phyloP scores from a whole-genome alignment of 192 early-diverging fungal genomes.

The Coemansia sp. region DNA sequence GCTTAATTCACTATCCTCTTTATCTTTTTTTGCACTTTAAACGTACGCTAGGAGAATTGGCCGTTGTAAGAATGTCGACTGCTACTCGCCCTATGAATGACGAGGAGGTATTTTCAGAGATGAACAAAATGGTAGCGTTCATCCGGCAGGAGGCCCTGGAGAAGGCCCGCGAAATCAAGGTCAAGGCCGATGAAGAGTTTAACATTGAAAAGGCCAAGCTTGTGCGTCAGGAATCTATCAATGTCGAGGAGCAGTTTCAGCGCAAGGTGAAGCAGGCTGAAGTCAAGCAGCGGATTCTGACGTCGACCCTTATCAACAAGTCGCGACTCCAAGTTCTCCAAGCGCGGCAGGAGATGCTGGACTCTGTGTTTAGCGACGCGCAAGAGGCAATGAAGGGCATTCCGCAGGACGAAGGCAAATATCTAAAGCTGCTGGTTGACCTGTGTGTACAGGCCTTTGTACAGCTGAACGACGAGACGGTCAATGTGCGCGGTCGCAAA shows the following conservation, averaged over 20 bases:
- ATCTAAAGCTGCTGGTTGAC: constrained; percentile 70
- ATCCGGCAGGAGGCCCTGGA: constrained; percentile 99
- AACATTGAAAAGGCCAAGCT: constrained; percentile 99
- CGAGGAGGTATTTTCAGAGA: constrained; percentile 92
- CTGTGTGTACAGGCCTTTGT: constrained; percentile 70
- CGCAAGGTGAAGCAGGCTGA: constrained; percentile 98
- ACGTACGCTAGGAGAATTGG: no score
- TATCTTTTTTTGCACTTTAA: not conserved
- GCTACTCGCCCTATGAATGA: constrained; percentile 77
- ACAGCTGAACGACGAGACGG: constrained; percentile 79
- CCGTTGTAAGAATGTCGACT: constrained; percentile 24
- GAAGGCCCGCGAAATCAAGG: constrained; percentile 97
- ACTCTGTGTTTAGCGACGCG: constrained; percentile 76
- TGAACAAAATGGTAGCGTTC: constrained; percentile 99
- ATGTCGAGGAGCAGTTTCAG: constrained; percentile 93
- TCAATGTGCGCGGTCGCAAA: constrained; percentile 70
- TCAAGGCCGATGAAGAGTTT: constrained; percentile 99
- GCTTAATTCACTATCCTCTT: constrained; percentile 4
- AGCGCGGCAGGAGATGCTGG: constrained; percentile 82
- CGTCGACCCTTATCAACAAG: constrained; percentile 96
- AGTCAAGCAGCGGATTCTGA: constrained; percentile 90
- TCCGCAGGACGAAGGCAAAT: constrained; percentile 57
- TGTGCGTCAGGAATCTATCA: constrained; percentile 94
- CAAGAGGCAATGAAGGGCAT: constrained; percentile 59
- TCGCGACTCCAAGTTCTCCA: constrained; percentile 85